Base-by-base conservation (phyloP, 345 rosid species). In the Lagerstroemia speciosa region DNA sequence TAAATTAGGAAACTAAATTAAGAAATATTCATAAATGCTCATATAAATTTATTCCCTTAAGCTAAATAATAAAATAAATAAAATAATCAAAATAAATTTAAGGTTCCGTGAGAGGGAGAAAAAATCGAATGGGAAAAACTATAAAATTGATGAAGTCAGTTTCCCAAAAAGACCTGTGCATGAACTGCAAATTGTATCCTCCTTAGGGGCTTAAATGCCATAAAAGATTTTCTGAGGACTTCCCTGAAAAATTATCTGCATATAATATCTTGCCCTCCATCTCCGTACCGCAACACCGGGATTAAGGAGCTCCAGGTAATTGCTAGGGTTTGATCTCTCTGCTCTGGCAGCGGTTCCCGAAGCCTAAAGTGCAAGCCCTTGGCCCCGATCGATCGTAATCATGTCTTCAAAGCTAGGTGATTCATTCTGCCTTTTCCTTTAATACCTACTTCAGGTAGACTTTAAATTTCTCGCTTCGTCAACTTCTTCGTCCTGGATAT, bases 361-460 rank as follows among this genome's bases (percentile, higher is more conserved):
- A 48, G 32, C 34, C 16, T 55, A 16, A 34, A 53, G 33, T 40
- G 38, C 33, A 30, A 31, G 37, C 22, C 52, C 70, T 45, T 64
- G 57, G 69, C 73, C 65, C 37, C 64, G 62, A 29, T 17, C 33
- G 38, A 29, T 55, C 60, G 27, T 5, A 27, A 31, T 30, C 66
- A 74, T 74, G 77, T 68, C 73, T 41, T 73, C 76, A 26, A 74
- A 69, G 77, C 77, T 69, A 64, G 77, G 77, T 74, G 16, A 14
- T 41, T 14, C 14, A 9, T 14, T 41, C 15, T 36, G 7, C 38
- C 5, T 9, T 36, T 36, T 36, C 5, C 8, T n/a, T n/a, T 8
- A 41, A 2, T 16, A 14, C 46, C 46, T 41, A 16, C 16, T 41
- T 41, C 46, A 41, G 9, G 46, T 41, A 2, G 16, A 16, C 46